Conservation (phyloP, 495 filamentous ascomycete genomes). For the Aspergillus homomorphus region DNA sequence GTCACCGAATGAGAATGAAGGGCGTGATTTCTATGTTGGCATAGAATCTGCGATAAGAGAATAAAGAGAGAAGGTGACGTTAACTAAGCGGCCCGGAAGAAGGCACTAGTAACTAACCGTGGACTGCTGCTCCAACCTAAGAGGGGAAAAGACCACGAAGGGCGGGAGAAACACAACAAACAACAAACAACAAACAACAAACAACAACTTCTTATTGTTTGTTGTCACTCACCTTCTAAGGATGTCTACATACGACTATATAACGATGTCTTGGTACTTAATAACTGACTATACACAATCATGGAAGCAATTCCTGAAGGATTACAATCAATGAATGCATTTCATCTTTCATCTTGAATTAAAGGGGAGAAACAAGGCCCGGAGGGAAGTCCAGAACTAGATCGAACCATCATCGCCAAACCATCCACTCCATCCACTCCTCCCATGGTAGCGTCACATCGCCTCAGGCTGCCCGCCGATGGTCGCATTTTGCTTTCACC, state of each 20-base stretch:
- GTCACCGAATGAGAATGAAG: not conserved
- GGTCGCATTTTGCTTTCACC: constrained; percentile 21
- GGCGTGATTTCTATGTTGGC: not conserved
- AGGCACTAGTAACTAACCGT: no score
- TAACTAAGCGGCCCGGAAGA: not conserved
- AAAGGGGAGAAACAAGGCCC: not conserved
- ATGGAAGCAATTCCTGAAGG: no score
- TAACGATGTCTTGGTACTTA: not conserved
- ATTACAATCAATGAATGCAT: no score
- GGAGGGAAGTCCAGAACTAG: not conserved
- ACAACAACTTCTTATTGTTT: not conserved
- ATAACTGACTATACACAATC: no score
- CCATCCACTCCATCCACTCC: not conserved
- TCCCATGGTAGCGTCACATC: constrained; percentile 28
- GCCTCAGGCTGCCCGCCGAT: constrained; percentile 22
- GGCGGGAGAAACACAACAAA: not conserved
- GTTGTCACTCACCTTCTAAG: not conserved
- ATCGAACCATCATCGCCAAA: constrained; percentile 3
- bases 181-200: not conserved
- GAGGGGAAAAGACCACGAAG: constrained; percentile 7
- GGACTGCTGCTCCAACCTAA: no score
- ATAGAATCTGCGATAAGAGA: not conserved
- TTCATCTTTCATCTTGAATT: no score
- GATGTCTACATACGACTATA: no score
- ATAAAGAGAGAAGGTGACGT: constrained; percentile 4